Conservation (phyloP, 768 basidiomycete species). For the Termitomyces sp. region DNA sequence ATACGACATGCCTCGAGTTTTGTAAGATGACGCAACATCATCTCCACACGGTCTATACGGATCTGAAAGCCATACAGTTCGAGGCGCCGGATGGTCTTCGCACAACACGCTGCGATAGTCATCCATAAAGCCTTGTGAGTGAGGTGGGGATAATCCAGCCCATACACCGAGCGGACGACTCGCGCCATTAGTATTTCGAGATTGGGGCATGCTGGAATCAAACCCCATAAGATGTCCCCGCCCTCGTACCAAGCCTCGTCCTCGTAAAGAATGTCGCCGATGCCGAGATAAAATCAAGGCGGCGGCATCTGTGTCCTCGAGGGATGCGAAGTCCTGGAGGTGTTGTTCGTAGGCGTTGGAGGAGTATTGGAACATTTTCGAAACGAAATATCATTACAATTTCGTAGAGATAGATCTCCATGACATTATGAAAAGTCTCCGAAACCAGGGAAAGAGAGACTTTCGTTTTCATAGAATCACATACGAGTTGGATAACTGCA, state of each 20-base stretch:
- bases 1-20: conserved; percentile 2
- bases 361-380: background rate
- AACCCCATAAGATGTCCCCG: background rate
- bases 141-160: background rate
- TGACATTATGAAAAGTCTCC: background rate
- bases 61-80: background rate
- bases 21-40: conserved; percentile 4
- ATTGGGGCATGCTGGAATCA: background rate
- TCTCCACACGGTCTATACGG: background rate
- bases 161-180: background rate
- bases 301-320: background rate
- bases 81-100: background rate
- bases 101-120: background rate
- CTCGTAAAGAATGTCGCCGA: background rate
- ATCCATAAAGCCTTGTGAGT: background rate
- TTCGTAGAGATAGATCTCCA: conserved; percentile 5
- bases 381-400: conserved; percentile 1
- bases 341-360: background rate
- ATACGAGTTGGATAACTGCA: background rate
- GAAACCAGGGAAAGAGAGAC: conserved; percentile 4
- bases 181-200: background rate
- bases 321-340: background rate
- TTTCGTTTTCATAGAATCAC: conserved; percentile 2
- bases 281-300: background rate
- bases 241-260: conserved; percentile 3